Evolutionary conservation across 2,329 filamentous ascomycete genomes (phyloP).

Genomic region (Neofusicoccum umdonicola): DNA sequence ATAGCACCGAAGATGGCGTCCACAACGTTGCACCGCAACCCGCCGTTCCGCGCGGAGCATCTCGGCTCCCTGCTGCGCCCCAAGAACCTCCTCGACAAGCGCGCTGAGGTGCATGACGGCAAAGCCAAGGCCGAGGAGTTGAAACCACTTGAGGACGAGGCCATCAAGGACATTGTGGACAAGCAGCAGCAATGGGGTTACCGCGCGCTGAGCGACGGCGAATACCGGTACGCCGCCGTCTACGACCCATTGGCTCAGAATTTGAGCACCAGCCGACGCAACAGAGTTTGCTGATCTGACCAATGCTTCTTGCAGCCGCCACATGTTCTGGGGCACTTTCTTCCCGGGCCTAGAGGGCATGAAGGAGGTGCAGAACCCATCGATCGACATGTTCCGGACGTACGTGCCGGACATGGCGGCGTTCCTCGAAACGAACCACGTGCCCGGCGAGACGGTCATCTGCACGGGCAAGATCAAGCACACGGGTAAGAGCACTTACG

Average conservation of each 20-base stretch:
- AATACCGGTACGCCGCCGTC: slow-evolving; percentile 48
- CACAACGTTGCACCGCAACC: slow-evolving; percentile 34
- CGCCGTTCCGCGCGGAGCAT: slow-evolving; percentile 69
- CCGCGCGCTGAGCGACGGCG: slow-evolving; percentile 63
- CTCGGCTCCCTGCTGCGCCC: slow-evolving; percentile 68
- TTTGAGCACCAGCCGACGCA: not conserved
- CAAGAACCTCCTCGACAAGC: slow-evolving; percentile 55
- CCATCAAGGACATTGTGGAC: slow-evolving; percentile 62
- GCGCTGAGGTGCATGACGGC: slow-evolving; percentile 54
- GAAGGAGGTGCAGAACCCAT: slow-evolving; percentile 48
- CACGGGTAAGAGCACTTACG: slow-evolving; percentile 51
- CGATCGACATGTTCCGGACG: slow-evolving; percentile 51
- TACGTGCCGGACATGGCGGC: slow-evolving; percentile 61
- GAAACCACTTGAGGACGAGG: slow-evolving; percentile 59
- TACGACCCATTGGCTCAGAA: not conserved
- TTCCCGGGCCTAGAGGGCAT: slow-evolving; percentile 53
- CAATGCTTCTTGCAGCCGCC: slow-evolving; percentile 23
- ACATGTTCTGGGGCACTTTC: slow-evolving; percentile 55
- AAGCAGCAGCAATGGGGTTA: slow-evolving; percentile 62
- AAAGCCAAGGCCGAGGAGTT: slow-evolving; percentile 56
- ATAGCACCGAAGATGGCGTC: not conserved
- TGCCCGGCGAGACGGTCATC: slow-evolving; percentile 54
- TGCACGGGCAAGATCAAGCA: slow-evolving; percentile 58
- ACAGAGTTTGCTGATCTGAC: not conserved
- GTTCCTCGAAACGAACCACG: slow-evolving; percentile 56